Evolutionary conservation across 441 rosid species (phyloP).

Genomic region (Adansonia rubrostipa): DNA sequence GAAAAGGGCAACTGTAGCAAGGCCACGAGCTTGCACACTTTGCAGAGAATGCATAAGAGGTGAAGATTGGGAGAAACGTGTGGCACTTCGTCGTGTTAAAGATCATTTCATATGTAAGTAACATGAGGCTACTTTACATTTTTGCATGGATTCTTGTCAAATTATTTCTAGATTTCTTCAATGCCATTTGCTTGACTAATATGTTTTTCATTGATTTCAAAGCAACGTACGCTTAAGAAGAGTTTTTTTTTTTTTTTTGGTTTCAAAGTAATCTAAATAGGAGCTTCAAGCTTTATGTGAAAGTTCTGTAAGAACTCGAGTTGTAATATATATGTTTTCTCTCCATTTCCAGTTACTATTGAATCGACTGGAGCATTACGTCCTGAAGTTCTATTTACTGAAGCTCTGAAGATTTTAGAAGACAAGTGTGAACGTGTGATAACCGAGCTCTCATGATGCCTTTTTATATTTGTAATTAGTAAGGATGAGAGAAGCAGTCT

Average conservation of each 20-base stretch:
- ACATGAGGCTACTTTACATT: neutral
- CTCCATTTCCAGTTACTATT: conserved; percentile 60
- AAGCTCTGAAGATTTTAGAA: conserved; percentile 94
- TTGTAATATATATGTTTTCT: conserved; percentile 23
- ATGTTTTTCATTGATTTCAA: neutral
- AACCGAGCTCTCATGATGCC: conserved; percentile 68
- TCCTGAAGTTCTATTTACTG: conserved; percentile 82
- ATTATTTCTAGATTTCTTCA: neutral
- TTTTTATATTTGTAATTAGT: neutral
- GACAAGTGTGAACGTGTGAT: conserved; percentile 79
- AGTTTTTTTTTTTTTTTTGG: too few species aligned
- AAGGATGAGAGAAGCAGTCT: neutral
- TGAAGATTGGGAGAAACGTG: conserved; percentile 59
- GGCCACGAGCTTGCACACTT: conserved; percentile 79
- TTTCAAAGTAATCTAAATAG: neutral
- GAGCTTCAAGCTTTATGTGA: neutral
- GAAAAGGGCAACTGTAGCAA: conserved; percentile 79
- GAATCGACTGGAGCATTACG: conserved; percentile 90
- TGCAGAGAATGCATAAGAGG: conserved; percentile 87
- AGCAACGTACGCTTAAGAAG: neutral
- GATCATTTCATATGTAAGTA: conserved; percentile 94
- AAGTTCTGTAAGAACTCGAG: neutral
- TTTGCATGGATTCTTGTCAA: neutral
- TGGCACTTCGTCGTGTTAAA: conserved; percentile 70
- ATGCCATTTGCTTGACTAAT: neutral